Percentiles rank a stretch among this genome's conserved stretches.
phyloP scores from a whole-genome alignment of 345 rosid genomes.

The Eucalyptus cloeziana region DNA sequence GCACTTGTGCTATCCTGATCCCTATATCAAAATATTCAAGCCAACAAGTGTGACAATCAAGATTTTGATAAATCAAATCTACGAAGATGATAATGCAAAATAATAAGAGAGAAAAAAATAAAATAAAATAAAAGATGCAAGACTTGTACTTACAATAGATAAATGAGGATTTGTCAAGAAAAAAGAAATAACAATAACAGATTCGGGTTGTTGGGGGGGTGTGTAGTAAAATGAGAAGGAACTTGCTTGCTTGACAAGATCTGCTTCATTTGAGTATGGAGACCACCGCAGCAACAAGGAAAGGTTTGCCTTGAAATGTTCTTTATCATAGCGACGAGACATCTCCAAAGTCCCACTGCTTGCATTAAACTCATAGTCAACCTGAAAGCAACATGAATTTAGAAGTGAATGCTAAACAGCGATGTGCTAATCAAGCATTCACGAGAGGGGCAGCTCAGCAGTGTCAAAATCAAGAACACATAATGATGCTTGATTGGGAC shows the following conservation, averaged over 20 bases:
- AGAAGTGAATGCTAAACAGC: background rate
- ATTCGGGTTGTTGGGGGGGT: background rate
- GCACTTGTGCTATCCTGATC: background rate
- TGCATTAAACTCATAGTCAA: slow-evolving; percentile 55
- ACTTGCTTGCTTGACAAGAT: slow-evolving; percentile 83
- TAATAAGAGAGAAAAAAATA: background rate
- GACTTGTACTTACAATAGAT: background rate
- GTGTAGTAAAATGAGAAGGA: background rate
- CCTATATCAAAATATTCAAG: background rate
- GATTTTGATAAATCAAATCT: background rate
- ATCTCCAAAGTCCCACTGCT: slow-evolving; percentile 20
- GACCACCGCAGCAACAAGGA: slow-evolving; percentile 79
- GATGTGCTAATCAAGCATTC: background rate
- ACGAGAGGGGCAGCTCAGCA: background rate
- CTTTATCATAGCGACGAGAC: slow-evolving; percentile 29
- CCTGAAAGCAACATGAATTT: slow-evolving; percentile 21
- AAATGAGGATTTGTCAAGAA: background rate
- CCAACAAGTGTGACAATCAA: background rate
- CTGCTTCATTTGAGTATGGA: slow-evolving; percentile 74
- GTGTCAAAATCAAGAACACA: background rate
- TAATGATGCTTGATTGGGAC: background rate
- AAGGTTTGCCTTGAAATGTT: slow-evolving; percentile 50
- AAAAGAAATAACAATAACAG: background rate
- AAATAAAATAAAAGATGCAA: background rate
- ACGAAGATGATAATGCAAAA: background rate